A percentile compares a stretch with the other conserved stretches of the same genome.
These are phyloP conservation scores for Plasmodiophora brassicae DNA, from an alignment of 208 protist genomes.

Conservation along the genomic window DNA sequence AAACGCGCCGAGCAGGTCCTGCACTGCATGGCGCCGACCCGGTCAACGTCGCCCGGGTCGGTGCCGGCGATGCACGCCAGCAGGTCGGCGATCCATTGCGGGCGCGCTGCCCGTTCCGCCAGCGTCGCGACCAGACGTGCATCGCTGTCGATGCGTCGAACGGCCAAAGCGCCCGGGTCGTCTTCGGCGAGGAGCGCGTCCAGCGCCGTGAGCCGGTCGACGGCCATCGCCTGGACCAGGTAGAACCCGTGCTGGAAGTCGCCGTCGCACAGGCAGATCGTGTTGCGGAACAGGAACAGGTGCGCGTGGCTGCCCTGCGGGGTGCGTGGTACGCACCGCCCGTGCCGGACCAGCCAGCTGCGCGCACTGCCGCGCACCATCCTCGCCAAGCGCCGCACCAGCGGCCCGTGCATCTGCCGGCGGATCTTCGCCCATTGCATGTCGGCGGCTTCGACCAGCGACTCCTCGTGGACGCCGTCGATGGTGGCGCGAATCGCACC, in stretches of 20 bases:
- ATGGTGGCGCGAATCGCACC: neutral
- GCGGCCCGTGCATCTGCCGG: neutral
- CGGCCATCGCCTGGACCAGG: neutral
- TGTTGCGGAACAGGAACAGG: conserved; percentile 28
- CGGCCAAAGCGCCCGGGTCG: neutral
- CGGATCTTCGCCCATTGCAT: neutral
- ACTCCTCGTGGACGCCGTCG: neutral
- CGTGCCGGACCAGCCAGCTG: neutral
- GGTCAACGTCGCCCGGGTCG: neutral
- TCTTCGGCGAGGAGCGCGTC: neutral
- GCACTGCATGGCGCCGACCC: neutral
- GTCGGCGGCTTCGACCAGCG: neutral
- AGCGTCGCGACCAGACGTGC: neutral
- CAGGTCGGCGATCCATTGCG: neutral
- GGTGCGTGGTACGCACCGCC: neutral
- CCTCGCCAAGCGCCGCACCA: neutral
- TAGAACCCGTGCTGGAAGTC: neutral
- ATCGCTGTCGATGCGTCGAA: neutral
- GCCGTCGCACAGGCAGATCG: neutral
- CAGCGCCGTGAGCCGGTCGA: neutral
- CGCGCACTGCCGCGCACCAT: neutral
- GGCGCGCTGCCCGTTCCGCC: neutral
- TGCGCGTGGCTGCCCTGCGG: neutral
- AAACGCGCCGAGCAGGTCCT: neutral
- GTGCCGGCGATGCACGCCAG: neutral